Base-by-base conservation (phyloP, 257 asterid species). In the Mitragyna speciosa region DNA sequence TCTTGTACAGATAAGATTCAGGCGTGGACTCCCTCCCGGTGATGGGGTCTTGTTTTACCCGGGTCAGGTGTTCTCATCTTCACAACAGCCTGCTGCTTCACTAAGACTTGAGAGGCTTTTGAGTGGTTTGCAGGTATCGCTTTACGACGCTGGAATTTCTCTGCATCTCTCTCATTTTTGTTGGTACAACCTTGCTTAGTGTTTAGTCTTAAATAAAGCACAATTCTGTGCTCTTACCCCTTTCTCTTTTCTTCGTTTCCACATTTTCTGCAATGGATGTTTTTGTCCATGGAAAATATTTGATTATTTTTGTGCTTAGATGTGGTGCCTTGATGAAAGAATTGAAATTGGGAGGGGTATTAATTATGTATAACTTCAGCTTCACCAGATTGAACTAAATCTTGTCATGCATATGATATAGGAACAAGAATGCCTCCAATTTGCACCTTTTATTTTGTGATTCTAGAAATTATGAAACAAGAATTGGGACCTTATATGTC, bases 1-100 rank as follows among this genome's bases (percentile, higher is more conserved):
- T 72, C 64, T 83, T 51, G 49, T 83, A 68, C 97, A 96, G 98
- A 91, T 96, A 80, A 88, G 82, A 84, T 96, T 96, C 76, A 88
- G 97, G 91, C 97, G 94, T 58, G 99, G 99, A 75, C 99, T 96
- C 80, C 99, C 99, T 78, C 99, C 99, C 0, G 99, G 99, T 61
- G 99, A 96, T 51, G 98, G 99, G 70, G 98, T 96, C 75, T 81
- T 96, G 83, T 96, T 88, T 82, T 96, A 96, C 85, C 99, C 98
- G 22, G 99, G 98, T 36, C 94, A 94, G 83, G 99, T 96, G 73
- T 96, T 96, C 90, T 94, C 98, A 39, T 88, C 97, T 76, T 96
- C 99, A 0, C 78, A 77, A 49, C 93, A 91, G 83, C 99, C 98
- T 9, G 97, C 92, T 83, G 97, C 99, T 83, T 96, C 98, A 2